Percentiles rank a stretch among this genome's conserved stretches.
Evolutionary conservation across 2,329 filamentous ascomycete species (phyloP).

Genomic region (Fusarium ambrosium): DNA sequence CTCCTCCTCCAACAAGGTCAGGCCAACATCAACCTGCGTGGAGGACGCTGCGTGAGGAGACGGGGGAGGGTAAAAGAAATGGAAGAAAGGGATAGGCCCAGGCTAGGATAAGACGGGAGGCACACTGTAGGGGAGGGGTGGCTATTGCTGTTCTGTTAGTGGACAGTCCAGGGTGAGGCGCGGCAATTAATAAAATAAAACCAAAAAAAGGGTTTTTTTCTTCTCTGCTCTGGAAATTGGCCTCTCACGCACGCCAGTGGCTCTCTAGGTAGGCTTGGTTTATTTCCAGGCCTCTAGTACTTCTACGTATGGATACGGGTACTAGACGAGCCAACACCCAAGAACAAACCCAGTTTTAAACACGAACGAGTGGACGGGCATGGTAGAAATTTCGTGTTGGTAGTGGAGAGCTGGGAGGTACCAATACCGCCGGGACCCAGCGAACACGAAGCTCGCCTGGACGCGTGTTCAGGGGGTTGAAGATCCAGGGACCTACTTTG

Average conservation of each 20-base stretch:
- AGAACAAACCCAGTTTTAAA: conserved; percentile 18
- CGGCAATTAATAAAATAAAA: conserved; percentile 51
- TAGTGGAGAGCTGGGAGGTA: conserved; percentile 18
- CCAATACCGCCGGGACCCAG: conserved; percentile 27
- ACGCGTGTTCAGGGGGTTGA: conserved; percentile 45
- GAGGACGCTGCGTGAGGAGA: too few relatives aligned
- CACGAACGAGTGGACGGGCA: conserved; percentile 34
- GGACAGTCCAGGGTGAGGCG: conserved; percentile 41
- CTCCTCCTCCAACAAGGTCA: too few relatives aligned
- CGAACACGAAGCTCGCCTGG: conserved; percentile 31
- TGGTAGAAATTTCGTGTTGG: conserved; percentile 13
- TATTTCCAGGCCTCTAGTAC: conserved; percentile 4
- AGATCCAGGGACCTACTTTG: conserved; percentile 1
- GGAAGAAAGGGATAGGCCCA: conserved; percentile 28
- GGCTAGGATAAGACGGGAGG: too few relatives aligned
- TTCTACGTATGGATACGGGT: neutral
- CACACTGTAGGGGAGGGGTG: conserved; percentile 10
- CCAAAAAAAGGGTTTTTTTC: conserved; percentile 42
- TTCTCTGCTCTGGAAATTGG: conserved; percentile 45
- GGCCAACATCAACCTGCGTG: too few relatives aligned
- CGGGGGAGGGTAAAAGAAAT: conserved; percentile 29
- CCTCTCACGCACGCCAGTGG: conserved; percentile 38
- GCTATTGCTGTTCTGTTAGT: conserved; percentile 1
- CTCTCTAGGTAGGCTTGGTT: neutral
- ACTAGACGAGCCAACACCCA: conserved; percentile 23